Percentiles rank a stretch among this genome's conserved stretches.
These are phyloP conservation scores for Biancaea sappan DNA, from an alignment of 306 rosid genomes.

Conservation along the genomic window DNA sequence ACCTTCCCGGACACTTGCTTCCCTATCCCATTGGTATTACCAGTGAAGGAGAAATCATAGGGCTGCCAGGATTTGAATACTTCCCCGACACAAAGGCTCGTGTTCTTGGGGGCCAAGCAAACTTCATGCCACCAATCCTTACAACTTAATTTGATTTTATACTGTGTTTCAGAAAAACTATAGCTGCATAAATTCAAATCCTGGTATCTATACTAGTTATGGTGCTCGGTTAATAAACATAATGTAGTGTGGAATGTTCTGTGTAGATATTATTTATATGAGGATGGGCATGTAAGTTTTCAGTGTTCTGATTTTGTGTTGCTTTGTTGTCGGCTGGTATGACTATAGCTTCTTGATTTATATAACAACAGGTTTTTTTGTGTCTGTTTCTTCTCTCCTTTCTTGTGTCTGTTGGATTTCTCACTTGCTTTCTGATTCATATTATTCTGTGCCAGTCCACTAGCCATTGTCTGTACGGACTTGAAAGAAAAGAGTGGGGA, in stretches of 20 bases:
- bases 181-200: slow-evolving; percentile 26
- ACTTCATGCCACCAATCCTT: slow-evolving; percentile 75
- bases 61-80: slow-evolving; percentile 62
- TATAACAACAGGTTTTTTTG: slow-evolving; percentile 6
- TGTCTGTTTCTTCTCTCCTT: too few species aligned
- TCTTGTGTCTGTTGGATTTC: not conserved
- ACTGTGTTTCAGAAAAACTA: slow-evolving; percentile 1
- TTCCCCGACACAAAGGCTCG: slow-evolving; percentile 81
- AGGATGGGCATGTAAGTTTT: slow-evolving; percentile 28
- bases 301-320: slow-evolving; percentile 16
- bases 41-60: slow-evolving; percentile 52
- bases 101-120: slow-evolving; percentile 60
- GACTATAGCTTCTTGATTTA: not conserved
- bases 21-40: slow-evolving; percentile 61
- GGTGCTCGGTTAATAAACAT: slow-evolving; percentile 30
- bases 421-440: not conserved
- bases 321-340: slow-evolving; percentile 21
- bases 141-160: slow-evolving; percentile 54
- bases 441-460: not conserved
- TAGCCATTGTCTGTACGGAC: too few species aligned
- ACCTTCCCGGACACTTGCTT: slow-evolving; percentile 76
- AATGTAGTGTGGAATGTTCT: slow-evolving; percentile 24
- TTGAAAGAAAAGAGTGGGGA: too few species aligned
- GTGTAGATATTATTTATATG: slow-evolving; percentile 9
- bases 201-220: slow-evolving; percentile 19